Conservation (phyloP, 2,329 filamentous ascomycete genomes). For the Cladosporium velox region DNA sequence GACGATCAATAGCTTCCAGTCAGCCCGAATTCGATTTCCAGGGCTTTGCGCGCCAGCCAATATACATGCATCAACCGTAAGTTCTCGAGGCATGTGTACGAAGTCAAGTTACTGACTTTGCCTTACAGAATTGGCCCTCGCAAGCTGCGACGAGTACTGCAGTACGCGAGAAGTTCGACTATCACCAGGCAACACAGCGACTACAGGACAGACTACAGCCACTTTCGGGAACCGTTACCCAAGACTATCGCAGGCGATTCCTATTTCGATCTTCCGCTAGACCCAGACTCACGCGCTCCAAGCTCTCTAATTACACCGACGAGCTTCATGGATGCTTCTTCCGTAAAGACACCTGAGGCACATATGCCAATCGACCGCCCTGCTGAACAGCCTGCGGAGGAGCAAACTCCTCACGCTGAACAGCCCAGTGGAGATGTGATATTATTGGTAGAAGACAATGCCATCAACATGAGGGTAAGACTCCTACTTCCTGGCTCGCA, state of each 20-base stretch:
- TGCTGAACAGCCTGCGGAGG: not conserved
- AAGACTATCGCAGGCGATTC: not conserved
- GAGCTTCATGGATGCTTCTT: not conserved
- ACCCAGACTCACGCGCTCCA: not conserved
- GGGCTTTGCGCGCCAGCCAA: constrained; percentile 19
- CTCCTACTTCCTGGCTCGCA: too few species aligned
- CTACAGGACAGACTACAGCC: not conserved
- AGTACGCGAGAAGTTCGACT: not conserved
- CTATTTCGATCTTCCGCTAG: not conserved
- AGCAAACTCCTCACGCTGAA: not conserved
- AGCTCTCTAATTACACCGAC: not conserved
- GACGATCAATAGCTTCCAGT: not conserved
- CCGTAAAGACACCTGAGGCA: not conserved
- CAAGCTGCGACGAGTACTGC: constrained; percentile 25
- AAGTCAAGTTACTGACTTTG: too few species aligned
- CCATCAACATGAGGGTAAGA: constrained; percentile 34
- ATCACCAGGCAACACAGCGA: not conserved
- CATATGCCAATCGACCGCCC: not conserved
- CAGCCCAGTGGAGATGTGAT: constrained; percentile 18
- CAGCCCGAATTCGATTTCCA: constrained; percentile 15
- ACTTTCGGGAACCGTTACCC: not conserved
- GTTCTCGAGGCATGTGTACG: too few species aligned
- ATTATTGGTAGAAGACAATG: constrained; percentile 39
- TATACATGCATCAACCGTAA: constrained; percentile 24
- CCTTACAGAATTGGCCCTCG: too few species aligned